These are phyloP conservation scores for Pinus tabuliformis DNA, from an alignment of 75 land plant genomes.

Conservation along the genomic window DNA sequence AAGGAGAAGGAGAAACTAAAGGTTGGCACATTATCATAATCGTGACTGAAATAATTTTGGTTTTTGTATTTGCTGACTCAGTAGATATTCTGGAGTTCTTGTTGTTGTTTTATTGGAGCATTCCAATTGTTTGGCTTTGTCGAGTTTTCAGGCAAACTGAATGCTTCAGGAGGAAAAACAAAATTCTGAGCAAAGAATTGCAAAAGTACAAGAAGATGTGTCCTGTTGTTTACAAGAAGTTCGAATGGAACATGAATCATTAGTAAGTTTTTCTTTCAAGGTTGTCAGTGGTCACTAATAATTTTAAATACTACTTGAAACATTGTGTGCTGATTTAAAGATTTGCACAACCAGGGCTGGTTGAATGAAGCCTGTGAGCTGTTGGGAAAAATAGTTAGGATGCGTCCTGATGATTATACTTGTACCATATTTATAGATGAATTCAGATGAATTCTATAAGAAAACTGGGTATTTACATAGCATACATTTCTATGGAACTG, in stretches of 20 bases:
- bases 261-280: conserved; percentile 27
- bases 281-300: neutral
- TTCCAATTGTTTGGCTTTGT: neutral
- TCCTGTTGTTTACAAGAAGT: conserved; percentile 18
- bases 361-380: no score
- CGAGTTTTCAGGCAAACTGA: conserved; percentile 40
- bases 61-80: neutral
- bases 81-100: neutral
- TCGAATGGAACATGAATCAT: conserved; percentile 44
- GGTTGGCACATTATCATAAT: neutral
- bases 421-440: no score
- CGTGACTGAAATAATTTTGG: neutral
- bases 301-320: neutral
- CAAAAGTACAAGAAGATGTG: conserved; percentile 43
- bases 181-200: conserved; percentile 38
- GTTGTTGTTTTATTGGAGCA: neutral
- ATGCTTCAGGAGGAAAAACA: conserved; percentile 32
- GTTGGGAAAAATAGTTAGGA: no score
- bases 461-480: no score
- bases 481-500: no score
- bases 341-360: no score
- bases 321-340: neutral
- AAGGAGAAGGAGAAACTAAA: conserved; percentile 52
- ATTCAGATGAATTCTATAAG: no score
- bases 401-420: no score